These are phyloP conservation scores for Herpetomonas samuelpessoai DNA, from an alignment of 208 protist species.

Conservation along the genomic window DNA sequence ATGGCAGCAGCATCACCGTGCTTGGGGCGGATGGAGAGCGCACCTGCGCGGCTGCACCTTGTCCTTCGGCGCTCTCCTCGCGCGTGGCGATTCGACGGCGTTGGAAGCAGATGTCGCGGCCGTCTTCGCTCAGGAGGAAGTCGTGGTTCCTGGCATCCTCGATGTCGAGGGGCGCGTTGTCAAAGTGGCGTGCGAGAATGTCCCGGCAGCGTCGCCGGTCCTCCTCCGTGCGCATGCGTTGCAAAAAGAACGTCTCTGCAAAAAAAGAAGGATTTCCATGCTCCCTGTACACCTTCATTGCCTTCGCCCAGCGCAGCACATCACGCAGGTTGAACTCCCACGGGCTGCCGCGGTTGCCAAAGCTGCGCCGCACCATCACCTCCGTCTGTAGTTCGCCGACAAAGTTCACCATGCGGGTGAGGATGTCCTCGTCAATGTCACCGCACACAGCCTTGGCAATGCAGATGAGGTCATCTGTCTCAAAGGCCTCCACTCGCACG, in stretches of 20 bases:
- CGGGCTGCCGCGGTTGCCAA: constrained; percentile 92
- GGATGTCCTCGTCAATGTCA: constrained; percentile 51
- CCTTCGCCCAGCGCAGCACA: constrained; percentile 97
- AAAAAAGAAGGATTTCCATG: constrained; percentile 49
- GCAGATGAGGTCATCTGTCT: constrained; percentile 77
- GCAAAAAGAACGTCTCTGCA: constrained; percentile 81
- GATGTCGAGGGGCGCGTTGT: constrained; percentile 16
- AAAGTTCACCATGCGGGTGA: constrained; percentile 95
- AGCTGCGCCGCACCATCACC: constrained; percentile 83
- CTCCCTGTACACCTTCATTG: constrained; percentile 74
- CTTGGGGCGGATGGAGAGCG: constrained; percentile 1
- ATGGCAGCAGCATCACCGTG: constrained; percentile 65
- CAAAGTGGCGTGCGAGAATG: constrained; percentile 51
- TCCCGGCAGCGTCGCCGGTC: constrained; percentile 43
- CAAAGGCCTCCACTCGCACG: constrained; percentile 93
- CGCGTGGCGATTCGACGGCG: constrained; percentile 26
- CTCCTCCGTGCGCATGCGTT: constrained; percentile 83
- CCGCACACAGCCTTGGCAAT: constrained; percentile 84
- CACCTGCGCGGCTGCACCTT: not conserved
- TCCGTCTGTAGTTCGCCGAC: constrained; percentile 89
- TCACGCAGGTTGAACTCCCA: constrained; percentile 99
- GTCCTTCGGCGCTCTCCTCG: not conserved
- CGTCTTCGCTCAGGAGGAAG: constrained; percentile 59
- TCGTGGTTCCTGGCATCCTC: constrained; percentile 36
- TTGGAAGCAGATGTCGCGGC: constrained; percentile 57